Percentiles rank a stretch among this genome's conserved stretches.
Conservation (phyloP, 2,329 filamentous ascomycete genomes). For the Colletotrichum nymphaeae region DNA sequence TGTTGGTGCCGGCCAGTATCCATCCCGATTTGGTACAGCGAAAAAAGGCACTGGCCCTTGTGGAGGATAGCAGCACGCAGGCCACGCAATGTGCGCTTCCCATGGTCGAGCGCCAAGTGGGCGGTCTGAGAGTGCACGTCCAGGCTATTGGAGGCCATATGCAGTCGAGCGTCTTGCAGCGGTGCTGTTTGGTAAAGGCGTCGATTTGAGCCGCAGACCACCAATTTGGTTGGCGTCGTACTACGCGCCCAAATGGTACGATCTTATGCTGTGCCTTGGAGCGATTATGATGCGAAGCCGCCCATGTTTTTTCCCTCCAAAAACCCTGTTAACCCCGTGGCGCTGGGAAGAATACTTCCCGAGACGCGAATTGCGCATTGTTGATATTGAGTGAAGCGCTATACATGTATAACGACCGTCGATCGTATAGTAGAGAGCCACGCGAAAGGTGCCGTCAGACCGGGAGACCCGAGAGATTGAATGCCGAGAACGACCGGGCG, state of each 20-base stretch:
- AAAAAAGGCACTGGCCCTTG: not conserved
- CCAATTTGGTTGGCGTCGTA: not conserved
- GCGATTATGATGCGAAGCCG: not conserved
- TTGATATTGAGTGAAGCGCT: not conserved
- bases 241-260: conserved; percentile 5
- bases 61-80: not conserved
- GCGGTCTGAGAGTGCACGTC: conserved; percentile 10
- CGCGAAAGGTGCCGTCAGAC: conserved; percentile 10
- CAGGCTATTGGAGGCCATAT: not conserved
- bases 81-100: conserved; percentile 19
- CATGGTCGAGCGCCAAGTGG: conserved; percentile 4
- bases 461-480: conserved; percentile 18
- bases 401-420: conserved; percentile 3
- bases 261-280: not conserved
- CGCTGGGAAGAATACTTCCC: not conserved
- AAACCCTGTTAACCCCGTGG: conserved; percentile 5
- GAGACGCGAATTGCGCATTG: not conserved
- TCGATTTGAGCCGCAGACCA: not conserved
- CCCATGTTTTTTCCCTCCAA: not conserved
- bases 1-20: not conserved
- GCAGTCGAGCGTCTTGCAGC: not conserved
- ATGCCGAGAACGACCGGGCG: conserved; percentile 22
- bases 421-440: conserved; percentile 1
- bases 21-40: not conserved
- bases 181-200: not conserved